Evolutionary conservation across 169 alveolate species (phyloP).

Genomic region (Miamiensis avidus): DNA sequence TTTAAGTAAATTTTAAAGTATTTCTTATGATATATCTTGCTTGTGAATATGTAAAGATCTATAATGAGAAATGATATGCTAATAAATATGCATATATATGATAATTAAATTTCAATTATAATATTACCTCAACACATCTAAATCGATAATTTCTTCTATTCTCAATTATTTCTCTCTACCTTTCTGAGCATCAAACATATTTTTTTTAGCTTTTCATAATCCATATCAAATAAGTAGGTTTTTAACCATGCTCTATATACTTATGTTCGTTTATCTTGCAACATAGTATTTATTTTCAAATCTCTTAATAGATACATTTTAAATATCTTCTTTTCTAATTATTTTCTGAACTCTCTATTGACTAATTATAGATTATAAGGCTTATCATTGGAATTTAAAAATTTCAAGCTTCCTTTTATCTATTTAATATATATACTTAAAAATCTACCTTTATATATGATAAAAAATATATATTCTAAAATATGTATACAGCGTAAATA

Average conservation of each 20-base stretch:
- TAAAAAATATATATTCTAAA: too few relatives aligned
- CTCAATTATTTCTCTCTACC: neutral
- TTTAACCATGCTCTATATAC: slow-evolving; percentile 8
- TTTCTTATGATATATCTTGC: slow-evolving; percentile 17
- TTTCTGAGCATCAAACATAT: slow-evolving; percentile 21
- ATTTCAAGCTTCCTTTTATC: slow-evolving; percentile 4
- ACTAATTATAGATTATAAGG: slow-evolving; percentile 27
- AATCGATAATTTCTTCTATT: slow-evolving; percentile 42
- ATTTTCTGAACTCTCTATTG: slow-evolving; percentile 13
- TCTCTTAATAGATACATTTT: slow-evolving; percentile 31
- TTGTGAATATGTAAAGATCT: slow-evolving; percentile 45
- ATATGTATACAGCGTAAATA: too few relatives aligned
- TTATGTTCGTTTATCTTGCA: slow-evolving; percentile 16
- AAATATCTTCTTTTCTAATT: slow-evolving; percentile 21
- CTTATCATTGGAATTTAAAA: slow-evolving; percentile 20
- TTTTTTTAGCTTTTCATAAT: slow-evolving; percentile 32
- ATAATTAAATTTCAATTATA: neutral
- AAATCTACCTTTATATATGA: too few relatives aligned
- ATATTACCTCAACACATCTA: slow-evolving; percentile 35
- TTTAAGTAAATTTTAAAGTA: slow-evolving; percentile 36
- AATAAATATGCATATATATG: too few relatives aligned
- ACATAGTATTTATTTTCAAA: neutral
- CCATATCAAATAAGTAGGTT: slow-evolving; percentile 3
- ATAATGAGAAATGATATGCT: too few relatives aligned
- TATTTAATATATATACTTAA: neutral